Percentiles rank a stretch among this genome's conserved stretches.
These are phyloP conservation scores for Rehmannia glutinosa DNA, from an alignment of 257 asterid species.

Conservation along the genomic window DNA sequence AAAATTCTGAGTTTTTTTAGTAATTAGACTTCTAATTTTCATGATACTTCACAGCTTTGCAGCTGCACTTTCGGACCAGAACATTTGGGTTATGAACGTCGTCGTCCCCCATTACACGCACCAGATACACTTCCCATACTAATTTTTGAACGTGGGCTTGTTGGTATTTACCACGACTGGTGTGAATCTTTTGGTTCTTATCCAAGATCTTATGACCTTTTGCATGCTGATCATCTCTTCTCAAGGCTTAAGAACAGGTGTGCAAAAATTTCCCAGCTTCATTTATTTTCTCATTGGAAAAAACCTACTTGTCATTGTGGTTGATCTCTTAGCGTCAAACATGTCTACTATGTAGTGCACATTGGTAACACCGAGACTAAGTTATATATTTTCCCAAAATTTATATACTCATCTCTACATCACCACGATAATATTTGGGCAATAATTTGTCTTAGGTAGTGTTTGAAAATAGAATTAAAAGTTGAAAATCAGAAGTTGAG, in stretches of 20 bases:
- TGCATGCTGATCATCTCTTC: conserved; percentile 98
- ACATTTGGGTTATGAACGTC: conserved; percentile 93
- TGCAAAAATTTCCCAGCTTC: background rate
- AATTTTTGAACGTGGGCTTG: conserved; percentile 85
- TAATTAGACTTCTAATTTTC: conserved; percentile 1
- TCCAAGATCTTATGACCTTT: conserved; percentile 90
- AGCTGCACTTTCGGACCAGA: conserved; percentile 72
- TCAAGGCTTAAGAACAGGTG: conserved; percentile 92
- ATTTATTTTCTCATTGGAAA: background rate
- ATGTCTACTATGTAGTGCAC: too few species aligned
- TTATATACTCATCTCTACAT: too few species aligned
- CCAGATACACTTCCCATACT: conserved; percentile 90
- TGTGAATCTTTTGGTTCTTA: conserved; percentile 90
- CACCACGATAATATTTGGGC: too few species aligned
- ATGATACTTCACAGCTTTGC: conserved; percentile 61
- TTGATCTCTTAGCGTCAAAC: too few species aligned
- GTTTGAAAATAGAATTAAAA: too few species aligned
- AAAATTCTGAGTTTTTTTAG: too few species aligned
- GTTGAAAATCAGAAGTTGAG: too few species aligned
- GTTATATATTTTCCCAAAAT: too few species aligned
- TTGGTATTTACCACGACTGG: conserved; percentile 94
- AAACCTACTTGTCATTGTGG: background rate
- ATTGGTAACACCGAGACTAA: too few species aligned
- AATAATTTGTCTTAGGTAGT: too few species aligned
- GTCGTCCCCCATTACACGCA: conserved; percentile 80